Conservation (phyloP, 75 land plant species). For the Ceratopteris richardii region DNA sequence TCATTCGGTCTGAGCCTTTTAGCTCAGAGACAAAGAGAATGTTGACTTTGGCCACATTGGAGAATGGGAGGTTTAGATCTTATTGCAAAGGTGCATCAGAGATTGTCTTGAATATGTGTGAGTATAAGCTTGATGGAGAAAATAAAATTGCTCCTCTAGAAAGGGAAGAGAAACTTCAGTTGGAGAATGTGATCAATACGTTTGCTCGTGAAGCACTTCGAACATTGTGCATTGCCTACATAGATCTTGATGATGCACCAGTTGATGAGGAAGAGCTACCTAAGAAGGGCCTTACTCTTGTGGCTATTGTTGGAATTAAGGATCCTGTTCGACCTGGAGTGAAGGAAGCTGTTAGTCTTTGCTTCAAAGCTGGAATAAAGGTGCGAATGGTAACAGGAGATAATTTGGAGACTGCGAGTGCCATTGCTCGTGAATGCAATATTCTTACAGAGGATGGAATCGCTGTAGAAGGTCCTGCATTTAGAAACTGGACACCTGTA, state of each 20-base stretch:
- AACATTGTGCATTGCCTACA: constrained; percentile 78
- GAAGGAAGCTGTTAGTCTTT: constrained; percentile 84
- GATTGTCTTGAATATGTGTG: constrained; percentile 64
- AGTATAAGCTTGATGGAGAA: constrained; percentile 46
- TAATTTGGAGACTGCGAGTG: constrained; percentile 87
- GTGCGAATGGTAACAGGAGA: constrained; percentile 99
- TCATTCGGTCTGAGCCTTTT: constrained; percentile 81
- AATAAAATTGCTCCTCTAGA: constrained; percentile 59
- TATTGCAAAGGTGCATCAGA: constrained; percentile 92
- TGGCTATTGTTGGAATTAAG: constrained; percentile 87
- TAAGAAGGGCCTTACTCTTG: constrained; percentile 48
- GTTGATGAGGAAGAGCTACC: constrained; percentile 37
- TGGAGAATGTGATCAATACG: constrained; percentile 48
- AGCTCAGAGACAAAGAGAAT: constrained; percentile 80
- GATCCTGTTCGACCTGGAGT: constrained; percentile 97
- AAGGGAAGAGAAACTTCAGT: constrained; percentile 35
- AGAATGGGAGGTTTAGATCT: constrained; percentile 45
- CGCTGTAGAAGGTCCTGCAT: constrained; percentile 87
- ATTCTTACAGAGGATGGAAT: constrained; percentile 85
- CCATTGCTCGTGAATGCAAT: constrained; percentile 98
- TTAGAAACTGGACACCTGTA: constrained; percentile 49
- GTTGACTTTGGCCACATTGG: constrained; percentile 59
- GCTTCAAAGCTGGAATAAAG: constrained; percentile 79
- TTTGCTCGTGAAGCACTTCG: constrained; percentile 89
- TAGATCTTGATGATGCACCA: constrained; percentile 54